Percentiles rank a stretch among this genome's conserved stretches.
phyloP scores from a whole-genome alignment of 768 basidiomycete species.

The Calocera cornea region DNA sequence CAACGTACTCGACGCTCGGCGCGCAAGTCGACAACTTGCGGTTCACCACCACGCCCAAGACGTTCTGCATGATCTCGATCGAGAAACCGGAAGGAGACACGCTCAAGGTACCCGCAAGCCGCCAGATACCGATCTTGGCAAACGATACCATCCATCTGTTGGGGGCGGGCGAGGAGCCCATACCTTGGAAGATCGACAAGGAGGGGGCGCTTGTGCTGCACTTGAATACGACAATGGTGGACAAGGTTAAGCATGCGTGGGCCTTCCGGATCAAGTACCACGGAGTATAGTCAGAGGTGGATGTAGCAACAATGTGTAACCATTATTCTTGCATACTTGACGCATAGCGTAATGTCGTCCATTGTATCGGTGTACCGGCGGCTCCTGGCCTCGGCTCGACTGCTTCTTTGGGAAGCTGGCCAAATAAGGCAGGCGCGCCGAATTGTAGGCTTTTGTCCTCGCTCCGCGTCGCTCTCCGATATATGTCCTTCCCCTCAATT shows the following conservation, averaged over 20 bases:
- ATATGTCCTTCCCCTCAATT: not conserved
- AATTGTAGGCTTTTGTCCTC: not conserved
- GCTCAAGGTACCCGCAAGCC: not conserved
- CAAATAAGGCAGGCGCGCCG: not conserved
- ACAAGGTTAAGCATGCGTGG: slow-evolving; percentile 4
- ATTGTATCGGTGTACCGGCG: not conserved
- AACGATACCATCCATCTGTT: not conserved
- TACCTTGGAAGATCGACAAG: not conserved
- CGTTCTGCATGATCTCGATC: slow-evolving; percentile 40
- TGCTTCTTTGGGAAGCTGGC: not conserved
- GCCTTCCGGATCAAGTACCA: not conserved
- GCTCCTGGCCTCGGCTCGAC: not conserved
- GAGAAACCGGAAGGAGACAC: slow-evolving; percentile 7
- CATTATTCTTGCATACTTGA: not conserved
- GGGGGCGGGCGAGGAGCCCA: not conserved
- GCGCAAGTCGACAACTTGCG: slow-evolving; percentile 28
- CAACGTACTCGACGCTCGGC: slow-evolving; percentile 38
- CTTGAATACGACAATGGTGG: not conserved
- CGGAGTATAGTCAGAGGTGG: not conserved
- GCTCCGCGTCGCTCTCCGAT: not conserved
- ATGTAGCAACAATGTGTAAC: slow-evolving; percentile 3
- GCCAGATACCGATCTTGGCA: not conserved
- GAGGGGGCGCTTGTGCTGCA: not conserved
- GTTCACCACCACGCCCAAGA: slow-evolving; percentile 38
- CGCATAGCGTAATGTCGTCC: not conserved